Base-by-base conservation (phyloP, 1,284 basidiomycete species). In the Austroboletus niveus region DNA sequence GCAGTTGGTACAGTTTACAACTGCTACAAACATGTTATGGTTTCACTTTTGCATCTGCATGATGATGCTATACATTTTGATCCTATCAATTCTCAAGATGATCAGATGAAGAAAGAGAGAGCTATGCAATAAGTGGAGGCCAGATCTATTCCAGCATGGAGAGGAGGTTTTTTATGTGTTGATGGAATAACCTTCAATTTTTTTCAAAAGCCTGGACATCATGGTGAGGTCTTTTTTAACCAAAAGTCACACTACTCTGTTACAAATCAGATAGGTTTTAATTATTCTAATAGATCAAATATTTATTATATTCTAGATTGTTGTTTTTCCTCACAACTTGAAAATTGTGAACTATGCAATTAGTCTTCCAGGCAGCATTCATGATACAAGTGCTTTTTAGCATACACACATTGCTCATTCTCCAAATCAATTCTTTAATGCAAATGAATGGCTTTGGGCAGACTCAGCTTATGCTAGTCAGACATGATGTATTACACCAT, bases 171-270 rank as follows among this genome's bases (percentile, higher is more conserved):
- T 20, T 2, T 55, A 29, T 60, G 8, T 53, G 38, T 61, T 43
- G 48, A 60, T 57, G 53, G 53, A 0, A 46, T 48, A 38, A 2
- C 48, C 8, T 61, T 62, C 46, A 56, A 57, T 9, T 41, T 63
- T 2, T 62, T 53, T 34, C 42, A 57, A n/a, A 63, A 56, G 38
- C 60, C 52, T 12, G 54, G 54, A 6, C 54, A 32, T 30, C 47
- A 58, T 56, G 32, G 48, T 31, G 55, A 61, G 6, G 51, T 4
- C 1, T 58, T 60, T 40, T 61, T 45, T 47, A 43, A 58, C 11
- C 2, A 39, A 1, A 60, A 62, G n/a, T 61, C 49, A 8, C 36
- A 44, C 5, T 59, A 63, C 42, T 63, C 48, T 15, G 9, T 38
- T 10, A 38, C 46, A 0, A 49, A 48, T 27, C 61, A 61, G 30